Conservation (phyloP, 305 asterid genomes). For the Fraxinus latifolia region DNA sequence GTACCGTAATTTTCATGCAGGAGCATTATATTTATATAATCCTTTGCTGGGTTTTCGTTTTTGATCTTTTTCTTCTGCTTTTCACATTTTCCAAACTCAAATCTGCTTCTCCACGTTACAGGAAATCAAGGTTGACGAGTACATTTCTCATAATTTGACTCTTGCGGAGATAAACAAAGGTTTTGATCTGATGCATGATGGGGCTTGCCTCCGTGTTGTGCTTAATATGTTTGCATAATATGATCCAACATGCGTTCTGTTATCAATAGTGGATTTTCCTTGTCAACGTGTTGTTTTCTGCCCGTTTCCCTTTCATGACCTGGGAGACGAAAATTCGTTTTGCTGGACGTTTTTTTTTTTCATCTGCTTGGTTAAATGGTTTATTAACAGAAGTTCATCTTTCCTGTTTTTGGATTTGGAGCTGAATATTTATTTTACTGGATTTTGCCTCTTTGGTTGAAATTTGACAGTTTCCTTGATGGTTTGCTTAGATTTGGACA, state of each 20-base stretch:
- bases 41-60: background rate
- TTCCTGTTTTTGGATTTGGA: background rate
- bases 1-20: background rate
- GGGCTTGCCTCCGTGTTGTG: constrained; percentile 84
- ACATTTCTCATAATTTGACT: constrained; percentile 80
- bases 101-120: constrained; percentile 25
- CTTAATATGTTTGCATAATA: constrained; percentile 46
- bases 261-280: background rate
- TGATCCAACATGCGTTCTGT: background rate
- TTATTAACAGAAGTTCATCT: background rate
- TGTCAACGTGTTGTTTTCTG: background rate
- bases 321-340: background rate
- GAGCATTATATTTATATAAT: background rate
- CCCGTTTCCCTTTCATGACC: background rate
- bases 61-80: background rate
- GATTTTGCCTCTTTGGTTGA: background rate
- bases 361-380: background rate
- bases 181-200: constrained; percentile 91
- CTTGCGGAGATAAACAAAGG: constrained; percentile 77
- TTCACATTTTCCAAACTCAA: background rate
- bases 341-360: background rate
- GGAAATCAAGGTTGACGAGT: constrained; percentile 99
- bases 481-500: background rate
- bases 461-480: background rate
- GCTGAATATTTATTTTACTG: background rate